phyloP scores from a whole-genome alignment of 176 grass and related monocot genomes.

The Metroxylon sagu region DNA sequence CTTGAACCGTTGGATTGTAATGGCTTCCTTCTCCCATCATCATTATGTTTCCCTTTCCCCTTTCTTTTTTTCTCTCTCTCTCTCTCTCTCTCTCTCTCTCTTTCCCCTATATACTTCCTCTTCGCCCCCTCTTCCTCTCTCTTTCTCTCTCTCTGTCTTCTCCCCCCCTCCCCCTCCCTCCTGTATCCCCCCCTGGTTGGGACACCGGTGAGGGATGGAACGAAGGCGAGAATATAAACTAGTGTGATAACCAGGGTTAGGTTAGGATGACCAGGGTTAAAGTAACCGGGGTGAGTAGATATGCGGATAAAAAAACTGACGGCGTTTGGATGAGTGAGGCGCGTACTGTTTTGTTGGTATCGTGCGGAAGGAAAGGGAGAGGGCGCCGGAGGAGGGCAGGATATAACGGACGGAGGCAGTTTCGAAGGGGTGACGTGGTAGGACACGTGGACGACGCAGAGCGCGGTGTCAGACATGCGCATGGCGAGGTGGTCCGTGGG shows the following conservation, averaged over 20 bases:
- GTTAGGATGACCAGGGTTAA: background rate
- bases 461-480: slow-evolving; percentile 26
- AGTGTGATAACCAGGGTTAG: slow-evolving; percentile 18
- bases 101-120: background rate
- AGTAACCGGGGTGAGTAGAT: background rate
- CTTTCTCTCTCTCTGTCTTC: background rate
- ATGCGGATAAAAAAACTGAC: background rate
- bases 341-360: background rate
- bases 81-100: background rate
- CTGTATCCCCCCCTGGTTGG: background rate
- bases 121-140: background rate
- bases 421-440: background rate
- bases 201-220: slow-evolving; percentile 2
- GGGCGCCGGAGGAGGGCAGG: no score
- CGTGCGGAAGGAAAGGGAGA: background rate
- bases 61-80: background rate
- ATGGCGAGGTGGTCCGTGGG: slow-evolving; percentile 22
- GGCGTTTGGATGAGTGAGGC: background rate
- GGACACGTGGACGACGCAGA: slow-evolving; percentile 34
- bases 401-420: background rate
- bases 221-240: slow-evolving; percentile 41
- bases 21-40: slow-evolving; percentile 41
- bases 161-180: background rate
- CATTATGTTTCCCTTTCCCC: slow-evolving; percentile 35
- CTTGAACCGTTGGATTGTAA: slow-evolving; percentile 19